A percentile compares a stretch with the other conserved stretches of the same genome.
phyloP scores from a whole-genome alignment of 352 stramenopile species.

The Pythium periplocum region DNA sequence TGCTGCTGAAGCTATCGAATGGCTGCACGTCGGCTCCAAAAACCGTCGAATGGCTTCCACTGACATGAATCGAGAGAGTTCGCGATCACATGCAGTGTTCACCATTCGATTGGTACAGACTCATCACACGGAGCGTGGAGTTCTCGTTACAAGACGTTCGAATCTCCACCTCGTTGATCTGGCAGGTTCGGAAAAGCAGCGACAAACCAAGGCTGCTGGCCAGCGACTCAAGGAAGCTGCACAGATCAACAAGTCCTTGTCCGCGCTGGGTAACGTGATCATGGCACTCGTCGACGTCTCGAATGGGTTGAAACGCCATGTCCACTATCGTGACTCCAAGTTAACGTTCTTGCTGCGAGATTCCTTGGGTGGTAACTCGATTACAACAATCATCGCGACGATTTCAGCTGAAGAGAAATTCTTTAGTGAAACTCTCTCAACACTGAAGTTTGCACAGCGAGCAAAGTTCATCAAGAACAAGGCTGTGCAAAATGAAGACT shows the following conservation, averaged over 20 bases:
- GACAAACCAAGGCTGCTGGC: conserved; percentile 70
- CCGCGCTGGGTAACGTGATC: conserved; percentile 85
- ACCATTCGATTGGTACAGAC: conserved; percentile 91
- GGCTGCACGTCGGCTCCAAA: conserved; percentile 63
- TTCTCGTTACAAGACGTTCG: conserved; percentile 61
- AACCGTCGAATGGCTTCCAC: conserved; percentile 94
- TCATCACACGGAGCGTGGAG: conserved; percentile 48
- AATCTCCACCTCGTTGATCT: conserved; percentile 85
- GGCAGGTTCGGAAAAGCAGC: conserved; percentile 84
- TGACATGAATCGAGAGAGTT: conserved; percentile 97
- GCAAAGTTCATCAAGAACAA: conserved; percentile 90
- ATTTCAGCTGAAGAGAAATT: conserved; percentile 80
- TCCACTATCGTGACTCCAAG: conserved; percentile 86
- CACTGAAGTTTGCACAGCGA: conserved; percentile 83
- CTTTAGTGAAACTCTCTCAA: conserved; percentile 83
- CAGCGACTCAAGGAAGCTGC: conserved; percentile 84
- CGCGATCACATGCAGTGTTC: conserved; percentile 96
- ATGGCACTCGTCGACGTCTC: conserved; percentile 84
- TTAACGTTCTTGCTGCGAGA: conserved; percentile 79
- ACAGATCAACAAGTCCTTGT: conserved; percentile 89
- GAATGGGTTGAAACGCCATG: conserved; percentile 71
- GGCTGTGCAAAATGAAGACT: conserved; percentile 81
- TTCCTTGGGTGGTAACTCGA: conserved; percentile 80
- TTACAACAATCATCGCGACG: conserved; percentile 81
- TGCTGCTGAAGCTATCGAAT: conserved; percentile 62